Evolutionary conservation across 2,329 filamentous ascomycete species (phyloP), one percentile per base, ranked within the genome.

Genomic region (Fusarium bactridioides): DNA sequence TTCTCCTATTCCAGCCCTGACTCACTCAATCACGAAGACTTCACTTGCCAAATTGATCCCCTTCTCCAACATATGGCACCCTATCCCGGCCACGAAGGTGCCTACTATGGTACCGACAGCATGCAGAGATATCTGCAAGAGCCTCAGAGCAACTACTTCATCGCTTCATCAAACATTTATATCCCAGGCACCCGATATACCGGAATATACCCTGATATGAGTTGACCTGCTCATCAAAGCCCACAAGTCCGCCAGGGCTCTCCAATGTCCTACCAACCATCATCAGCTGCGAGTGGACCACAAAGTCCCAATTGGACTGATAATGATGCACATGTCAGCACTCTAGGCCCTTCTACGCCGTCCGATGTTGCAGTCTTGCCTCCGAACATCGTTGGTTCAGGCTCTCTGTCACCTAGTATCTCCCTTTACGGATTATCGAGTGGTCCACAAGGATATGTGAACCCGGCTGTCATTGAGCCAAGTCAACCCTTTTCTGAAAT

Each of bases 71-170:
- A 37, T n/a, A 23, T 44, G 10, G 18, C 55, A 37, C 35, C 31
- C 23, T 60, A 43, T 44, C 40, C 57, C 33, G 25, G n/a, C 54
- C 64, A 59, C 23, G 43, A 43, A 31, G 33, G 7, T 25, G 37
- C 50, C 19, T 44, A 47, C 21, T 23, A 43, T 25, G 45, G 51
- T 27, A 45, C 38, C 50, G 64, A 44, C 29, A 45, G 61, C 33
- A 70, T 73, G 59, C 74, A 74, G 43, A 68, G 65, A 58, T 77
- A 56, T 21, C 60, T 76, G 3, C 64, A 64, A 18, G 75, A 72
- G 33, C 51, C 56, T 15, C 56, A 67, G 23, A 33, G 18, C n/a
- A 54, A 25, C 35, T 62, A 59, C 41, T 65, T 68, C 31, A 43
- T 31, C 16, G 54, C 62, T 44, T 23, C 50, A 31, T 47, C 53